Evolutionary conservation across 169 alveolate species (phyloP).

Genomic region (Plasmodium relictum): DNA sequence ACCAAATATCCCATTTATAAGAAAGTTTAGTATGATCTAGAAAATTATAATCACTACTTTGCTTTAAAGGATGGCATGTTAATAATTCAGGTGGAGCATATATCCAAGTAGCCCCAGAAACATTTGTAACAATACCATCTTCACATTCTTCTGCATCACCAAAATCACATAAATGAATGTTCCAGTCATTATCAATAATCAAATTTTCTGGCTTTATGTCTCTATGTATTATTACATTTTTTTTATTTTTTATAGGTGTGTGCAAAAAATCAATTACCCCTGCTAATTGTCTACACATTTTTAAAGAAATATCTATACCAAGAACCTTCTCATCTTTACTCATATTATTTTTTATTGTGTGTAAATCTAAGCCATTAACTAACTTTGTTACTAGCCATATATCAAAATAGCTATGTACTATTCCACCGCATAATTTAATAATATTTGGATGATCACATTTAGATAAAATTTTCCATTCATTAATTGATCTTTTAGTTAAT

Average conservation of each 20-base stretch:
- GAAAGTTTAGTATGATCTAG: conserved; percentile 74
- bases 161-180: conserved; percentile 88
- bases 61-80: conserved; percentile 82
- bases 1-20: conserved; percentile 91
- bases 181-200: conserved; percentile 84
- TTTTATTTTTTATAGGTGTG: conserved; percentile 85
- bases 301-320: conserved; percentile 77
- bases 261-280: conserved; percentile 88
- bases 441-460: conserved; percentile 87
- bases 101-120: conserved; percentile 94
- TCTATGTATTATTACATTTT: conserved; percentile 85
- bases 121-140: conserved; percentile 85
- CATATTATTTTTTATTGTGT: conserved; percentile 87
- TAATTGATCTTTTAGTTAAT: conserved; percentile 88
- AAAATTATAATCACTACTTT: conserved; percentile 66
- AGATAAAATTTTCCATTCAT: conserved; percentile 91
- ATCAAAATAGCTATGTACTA: conserved; percentile 90
- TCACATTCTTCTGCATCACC: conserved; percentile 90
- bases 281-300: conserved; percentile 92
- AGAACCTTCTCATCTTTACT: conserved; percentile 72
- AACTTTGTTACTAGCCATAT: conserved; percentile 92
- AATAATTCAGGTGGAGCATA: conserved; percentile 93
- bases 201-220: conserved; percentile 90
- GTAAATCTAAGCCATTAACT: conserved; percentile 89
- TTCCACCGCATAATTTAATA: conserved; percentile 89